These are phyloP conservation scores for Colletotrichum spinosum DNA, from an alignment of 2,329 filamentous ascomycete genomes.

Conservation along the genomic window DNA sequence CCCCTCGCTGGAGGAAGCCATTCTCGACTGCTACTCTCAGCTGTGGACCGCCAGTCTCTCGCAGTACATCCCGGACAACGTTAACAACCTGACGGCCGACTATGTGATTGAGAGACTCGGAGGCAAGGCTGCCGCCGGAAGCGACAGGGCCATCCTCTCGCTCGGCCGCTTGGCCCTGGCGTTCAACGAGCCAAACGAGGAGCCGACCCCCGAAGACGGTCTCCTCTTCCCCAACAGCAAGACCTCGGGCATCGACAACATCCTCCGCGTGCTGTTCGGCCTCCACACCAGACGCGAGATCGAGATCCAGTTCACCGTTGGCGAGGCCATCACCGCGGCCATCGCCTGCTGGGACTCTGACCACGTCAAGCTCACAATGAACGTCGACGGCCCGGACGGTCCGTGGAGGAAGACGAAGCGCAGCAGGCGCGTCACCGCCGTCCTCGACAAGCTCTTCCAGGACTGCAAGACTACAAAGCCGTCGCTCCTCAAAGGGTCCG, in stretches of 20 bases:
- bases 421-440: constrained; percentile 39
- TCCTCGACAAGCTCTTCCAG: constrained; percentile 78
- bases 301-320: constrained; percentile 90
- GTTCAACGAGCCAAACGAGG: constrained; percentile 53
- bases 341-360: constrained; percentile 87
- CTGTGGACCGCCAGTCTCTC: constrained; percentile 59
- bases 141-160: constrained; percentile 83
- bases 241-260: constrained; percentile 29
- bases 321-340: constrained; percentile 85
- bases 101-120: constrained; percentile 72
- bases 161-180: constrained; percentile 82
- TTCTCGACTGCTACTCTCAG: constrained; percentile 59
- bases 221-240: constrained; percentile 24
- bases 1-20: constrained; percentile 55
- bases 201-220: constrained; percentile 38
- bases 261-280: constrained; percentile 74
- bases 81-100: constrained; percentile 45
- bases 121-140: constrained; percentile 79
- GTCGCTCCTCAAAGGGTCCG: constrained; percentile 88
- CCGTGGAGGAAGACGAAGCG: constrained; percentile 51
- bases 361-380: constrained; percentile 78
- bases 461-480: constrained; percentile 90
- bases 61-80: constrained; percentile 40
- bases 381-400: constrained; percentile 70
- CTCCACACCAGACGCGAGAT: constrained; percentile 87